Percentiles rank a stretch among this genome's conserved stretches.
Evolutionary conservation across 495 filamentous ascomycete genomes (phyloP).

Genomic region (Penicillium lividum): DNA sequence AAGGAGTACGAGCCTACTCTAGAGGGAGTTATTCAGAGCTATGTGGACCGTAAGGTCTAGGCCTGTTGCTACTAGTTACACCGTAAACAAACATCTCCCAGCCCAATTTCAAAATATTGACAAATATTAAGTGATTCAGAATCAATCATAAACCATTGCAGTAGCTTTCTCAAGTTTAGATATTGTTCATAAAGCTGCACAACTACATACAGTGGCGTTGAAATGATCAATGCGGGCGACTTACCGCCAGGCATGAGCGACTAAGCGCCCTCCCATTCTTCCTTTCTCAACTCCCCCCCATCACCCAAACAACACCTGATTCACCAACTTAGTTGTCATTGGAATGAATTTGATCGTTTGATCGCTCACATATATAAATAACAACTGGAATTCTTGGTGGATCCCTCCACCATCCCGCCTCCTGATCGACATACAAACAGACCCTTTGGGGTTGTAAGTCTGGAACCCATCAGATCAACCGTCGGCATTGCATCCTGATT

Average conservation of each 20-base stretch:
- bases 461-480: conserved; percentile 32
- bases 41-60: conserved; percentile 72
- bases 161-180: too few species aligned
- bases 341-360: conserved; percentile 3
- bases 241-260: neutral
- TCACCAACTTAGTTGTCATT: neutral
- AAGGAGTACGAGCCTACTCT: conserved; percentile 87
- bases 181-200: neutral
- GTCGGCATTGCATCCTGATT: conserved; percentile 24
- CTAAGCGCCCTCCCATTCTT: neutral
- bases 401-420: conserved; percentile 17
- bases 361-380: neutral
- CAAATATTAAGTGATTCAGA: neutral
- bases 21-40: conserved; percentile 89
- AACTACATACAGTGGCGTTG: neutral
- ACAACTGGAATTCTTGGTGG: conserved; percentile 3
- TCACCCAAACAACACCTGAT: neutral
- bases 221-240: neutral
- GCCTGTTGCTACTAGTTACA: neutral
- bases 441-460: conserved; percentile 24
- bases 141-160: neutral
- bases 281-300: neutral
- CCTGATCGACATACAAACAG: conserved; percentile 34
- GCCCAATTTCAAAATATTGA: neutral
- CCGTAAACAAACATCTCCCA: neutral